These are phyloP conservation scores for Alternaria sp. DNA, from an alignment of 2,329 filamentous ascomycete species.

Conservation along the genomic window DNA sequence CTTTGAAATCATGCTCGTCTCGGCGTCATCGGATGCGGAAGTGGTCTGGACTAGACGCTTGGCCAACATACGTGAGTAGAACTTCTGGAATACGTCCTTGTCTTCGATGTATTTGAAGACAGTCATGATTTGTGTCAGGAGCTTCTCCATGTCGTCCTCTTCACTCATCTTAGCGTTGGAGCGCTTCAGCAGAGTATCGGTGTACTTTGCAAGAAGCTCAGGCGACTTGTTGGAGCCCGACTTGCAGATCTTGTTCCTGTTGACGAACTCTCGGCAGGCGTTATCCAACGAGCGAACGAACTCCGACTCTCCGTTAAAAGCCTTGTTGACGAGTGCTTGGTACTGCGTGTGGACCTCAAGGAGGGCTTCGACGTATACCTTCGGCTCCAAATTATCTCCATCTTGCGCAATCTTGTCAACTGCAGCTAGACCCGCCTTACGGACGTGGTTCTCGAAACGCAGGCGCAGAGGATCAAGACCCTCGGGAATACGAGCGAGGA, in stretches of 20 bases:
- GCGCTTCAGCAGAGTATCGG: constrained; percentile 91
- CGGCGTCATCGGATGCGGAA: constrained; percentile 94
- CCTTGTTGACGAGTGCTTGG: constrained; percentile 86
- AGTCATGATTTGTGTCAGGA: constrained; percentile 93
- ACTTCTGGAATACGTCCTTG: constrained; percentile 99
- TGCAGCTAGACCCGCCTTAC: constrained; percentile 85
- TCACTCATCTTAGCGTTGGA: constrained; percentile 85
- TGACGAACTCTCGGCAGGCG: constrained; percentile 97
- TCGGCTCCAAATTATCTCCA: constrained; percentile 90
- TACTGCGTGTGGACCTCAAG: constrained; percentile 96
- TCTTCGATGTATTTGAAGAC: constrained; percentile 99
- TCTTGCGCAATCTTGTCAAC: constrained; percentile 91
- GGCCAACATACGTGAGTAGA: constrained; percentile 96
- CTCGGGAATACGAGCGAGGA: constrained; percentile 87
- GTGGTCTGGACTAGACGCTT: constrained; percentile 93
- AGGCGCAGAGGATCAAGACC: constrained; percentile 87
- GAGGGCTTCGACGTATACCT: constrained; percentile 94
- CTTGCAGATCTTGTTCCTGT: constrained; percentile 95
- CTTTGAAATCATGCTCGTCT: constrained; percentile 99
- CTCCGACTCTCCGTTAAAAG: constrained; percentile 94
- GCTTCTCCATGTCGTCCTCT: constrained; percentile 90
- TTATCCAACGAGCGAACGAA: constrained; percentile 97
- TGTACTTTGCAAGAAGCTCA: constrained; percentile 93
- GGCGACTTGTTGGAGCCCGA: constrained; percentile 92
- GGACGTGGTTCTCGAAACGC: constrained; percentile 90